Conservation (phyloP, 441 rosid genomes). For the Brassica balearica region DNA sequence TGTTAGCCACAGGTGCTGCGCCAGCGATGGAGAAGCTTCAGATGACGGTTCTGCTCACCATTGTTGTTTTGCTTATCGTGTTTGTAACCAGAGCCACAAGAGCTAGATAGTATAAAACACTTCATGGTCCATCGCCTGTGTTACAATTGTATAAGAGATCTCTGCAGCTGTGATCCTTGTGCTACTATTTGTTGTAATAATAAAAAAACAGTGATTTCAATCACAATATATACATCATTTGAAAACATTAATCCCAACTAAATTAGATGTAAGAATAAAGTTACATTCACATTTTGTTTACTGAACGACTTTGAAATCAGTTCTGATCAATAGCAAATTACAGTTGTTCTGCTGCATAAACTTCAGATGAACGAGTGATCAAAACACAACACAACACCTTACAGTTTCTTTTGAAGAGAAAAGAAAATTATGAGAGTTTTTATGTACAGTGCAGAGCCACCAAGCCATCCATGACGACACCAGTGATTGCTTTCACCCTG, state of each 20-base stretch:
- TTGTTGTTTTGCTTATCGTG: conserved; percentile 77
- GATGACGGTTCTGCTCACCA: conserved; percentile 68
- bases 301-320: not conserved
- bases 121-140: not conserved
- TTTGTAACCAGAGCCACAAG: conserved; percentile 59
- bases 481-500: conserved; percentile 46
- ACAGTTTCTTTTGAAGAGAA: conserved; percentile 20
- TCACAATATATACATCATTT: conserved; percentile 6
- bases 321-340: conserved; percentile 16
- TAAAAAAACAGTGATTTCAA: conserved; percentile 13
- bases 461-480: conserved; percentile 32
- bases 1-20: conserved; percentile 42
- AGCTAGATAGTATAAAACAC: conserved; percentile 34
- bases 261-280: conserved; percentile 15
- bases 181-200: conserved; percentile 22
- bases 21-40: conserved; percentile 72
- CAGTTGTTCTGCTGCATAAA: conserved; percentile 7
- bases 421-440: conserved; percentile 31
- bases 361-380: conserved; percentile 17
- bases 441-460: conserved; percentile 45
- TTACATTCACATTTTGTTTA: conserved; percentile 22
- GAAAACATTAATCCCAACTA: conserved; percentile 15
- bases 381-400: conserved; percentile 33
- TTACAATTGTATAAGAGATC: conserved; percentile 1
- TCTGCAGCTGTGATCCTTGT: conserved; percentile 18